Percentiles rank a stretch among this genome's conserved stretches.
phyloP scores from a whole-genome alignment of 345 rosid species.

The Pseudoturritis turrita region DNA sequence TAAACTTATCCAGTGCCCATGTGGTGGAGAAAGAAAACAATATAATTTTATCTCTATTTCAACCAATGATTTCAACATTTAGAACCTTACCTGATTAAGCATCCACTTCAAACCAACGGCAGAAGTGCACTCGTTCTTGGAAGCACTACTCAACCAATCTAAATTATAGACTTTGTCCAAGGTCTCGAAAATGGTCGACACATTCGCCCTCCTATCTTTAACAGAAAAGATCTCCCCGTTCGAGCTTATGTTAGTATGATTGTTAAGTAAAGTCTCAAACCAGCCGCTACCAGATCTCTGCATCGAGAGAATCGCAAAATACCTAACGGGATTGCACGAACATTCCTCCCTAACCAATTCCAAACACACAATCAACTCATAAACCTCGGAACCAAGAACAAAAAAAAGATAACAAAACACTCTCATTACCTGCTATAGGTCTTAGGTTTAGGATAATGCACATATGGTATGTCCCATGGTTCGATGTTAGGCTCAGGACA shows the following conservation, averaged over 20 bases:
- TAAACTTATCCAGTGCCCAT: not conserved
- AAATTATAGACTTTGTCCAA: slow-evolving; percentile 78
- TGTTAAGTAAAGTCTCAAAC: slow-evolving; percentile 94
- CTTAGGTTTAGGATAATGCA: slow-evolving; percentile 79
- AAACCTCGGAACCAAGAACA: not conserved
- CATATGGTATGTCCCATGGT: slow-evolving; percentile 91
- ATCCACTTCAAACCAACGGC: slow-evolving; percentile 99
- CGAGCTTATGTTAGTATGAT: slow-evolving; percentile 93
- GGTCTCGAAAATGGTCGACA: slow-evolving; percentile 64
- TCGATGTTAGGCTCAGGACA: slow-evolving; percentile 75
- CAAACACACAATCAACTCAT: not conserved
- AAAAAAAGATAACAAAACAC: not conserved
- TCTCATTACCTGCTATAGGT: slow-evolving; percentile 65
- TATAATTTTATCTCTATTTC: not conserved
- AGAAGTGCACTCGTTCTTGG: slow-evolving; percentile 96
- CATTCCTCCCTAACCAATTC: slow-evolving; percentile 71
- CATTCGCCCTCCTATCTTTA: slow-evolving; percentile 81
- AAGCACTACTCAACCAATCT: slow-evolving; percentile 94
- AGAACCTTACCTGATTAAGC: slow-evolving; percentile 85
- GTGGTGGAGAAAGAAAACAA: not conserved
- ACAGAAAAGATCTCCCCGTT: slow-evolving; percentile 96
- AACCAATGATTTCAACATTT: not conserved
- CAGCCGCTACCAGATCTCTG: slow-evolving; percentile 99
- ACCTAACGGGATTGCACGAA: slow-evolving; percentile 80
- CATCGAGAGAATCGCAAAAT: slow-evolving; percentile 96